These are phyloP conservation scores for Danielia reshetovae DNA, from an alignment of 805 yeast genomes.

Conservation along the genomic window DNA sequence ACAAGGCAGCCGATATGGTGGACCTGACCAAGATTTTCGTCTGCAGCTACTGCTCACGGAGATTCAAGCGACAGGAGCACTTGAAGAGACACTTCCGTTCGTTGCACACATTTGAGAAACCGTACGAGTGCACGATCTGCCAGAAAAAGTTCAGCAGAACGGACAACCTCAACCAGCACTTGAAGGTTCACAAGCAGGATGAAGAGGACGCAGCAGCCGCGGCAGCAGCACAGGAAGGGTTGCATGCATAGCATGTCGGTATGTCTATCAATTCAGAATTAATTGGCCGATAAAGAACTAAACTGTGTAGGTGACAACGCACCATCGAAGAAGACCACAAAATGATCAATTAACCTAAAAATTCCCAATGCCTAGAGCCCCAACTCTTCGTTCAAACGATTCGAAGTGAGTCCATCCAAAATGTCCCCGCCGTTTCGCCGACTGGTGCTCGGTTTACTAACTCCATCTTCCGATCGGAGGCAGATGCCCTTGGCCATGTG, in stretches of 20 bases:
- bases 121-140: constrained; percentile 59
- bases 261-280: no score
- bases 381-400: constrained; percentile 16
- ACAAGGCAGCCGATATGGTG: constrained; percentile 49
- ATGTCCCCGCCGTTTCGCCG: constrained; percentile 9
- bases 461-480: constrained; percentile 5
- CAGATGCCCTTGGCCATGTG: constrained; percentile 51
- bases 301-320: no score
- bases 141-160: constrained; percentile 62
- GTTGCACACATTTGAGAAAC: constrained; percentile 69
- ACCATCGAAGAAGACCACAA: neutral
- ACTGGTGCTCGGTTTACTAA: constrained; percentile 11
- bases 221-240: neutral
- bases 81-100: constrained; percentile 70
- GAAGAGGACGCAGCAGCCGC: constrained; percentile 7
- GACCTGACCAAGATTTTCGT: constrained; percentile 53
- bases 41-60: constrained; percentile 60
- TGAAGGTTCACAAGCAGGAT: constrained; percentile 47
- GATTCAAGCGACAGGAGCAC: constrained; percentile 74
- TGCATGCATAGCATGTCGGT: neutral
- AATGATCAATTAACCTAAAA: neutral
- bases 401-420: constrained; percentile 15
- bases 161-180: constrained; percentile 65
- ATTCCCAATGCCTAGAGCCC: constrained; percentile 4
- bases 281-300: no score